phyloP scores from a whole-genome alignment of 2,329 filamentous ascomycete species.

The Diplocarpon mali region DNA sequence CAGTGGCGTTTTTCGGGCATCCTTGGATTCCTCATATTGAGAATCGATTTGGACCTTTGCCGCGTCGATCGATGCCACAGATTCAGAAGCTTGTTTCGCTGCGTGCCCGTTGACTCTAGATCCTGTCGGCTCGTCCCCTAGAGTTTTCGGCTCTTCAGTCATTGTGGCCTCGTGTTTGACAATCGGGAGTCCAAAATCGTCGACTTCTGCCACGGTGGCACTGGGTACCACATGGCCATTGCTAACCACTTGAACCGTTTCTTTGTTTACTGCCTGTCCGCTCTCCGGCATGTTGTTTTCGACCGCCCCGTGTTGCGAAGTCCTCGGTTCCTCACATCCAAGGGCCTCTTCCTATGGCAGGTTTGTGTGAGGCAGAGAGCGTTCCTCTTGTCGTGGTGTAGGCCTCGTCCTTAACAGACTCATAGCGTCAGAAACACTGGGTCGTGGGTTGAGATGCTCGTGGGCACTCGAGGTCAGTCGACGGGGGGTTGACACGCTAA shows the following conservation, averaged over 20 bases:
- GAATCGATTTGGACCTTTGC: conserved; percentile 12
- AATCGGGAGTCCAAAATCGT: conserved; percentile 63
- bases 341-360: not conserved
- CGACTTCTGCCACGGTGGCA: conserved; percentile 36
- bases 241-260: conserved; percentile 12
- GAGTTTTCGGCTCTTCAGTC: conserved; percentile 14
- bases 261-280: conserved; percentile 17
- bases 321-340: conserved; percentile 7
- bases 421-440: conserved; percentile 4
- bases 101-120: conserved; percentile 11
- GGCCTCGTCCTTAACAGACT: conserved; percentile 11
- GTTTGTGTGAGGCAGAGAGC: conserved; percentile 1
- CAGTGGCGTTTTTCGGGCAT: conserved; percentile 27
- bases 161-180: conserved; percentile 34
- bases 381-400: not conserved
- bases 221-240: conserved; percentile 13
- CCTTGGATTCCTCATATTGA: conserved; percentile 25
- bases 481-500: too few species aligned
- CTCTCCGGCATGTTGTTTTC: conserved; percentile 25
- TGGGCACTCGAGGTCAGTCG: too few species aligned
- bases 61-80: not conserved
- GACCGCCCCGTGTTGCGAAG: conserved; percentile 8
- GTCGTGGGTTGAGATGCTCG: too few species aligned
- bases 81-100: conserved; percentile 1
- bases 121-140: conserved; percentile 1